Conservation (phyloP, 768 basidiomycete genomes). For the Russula dissimulans region DNA sequence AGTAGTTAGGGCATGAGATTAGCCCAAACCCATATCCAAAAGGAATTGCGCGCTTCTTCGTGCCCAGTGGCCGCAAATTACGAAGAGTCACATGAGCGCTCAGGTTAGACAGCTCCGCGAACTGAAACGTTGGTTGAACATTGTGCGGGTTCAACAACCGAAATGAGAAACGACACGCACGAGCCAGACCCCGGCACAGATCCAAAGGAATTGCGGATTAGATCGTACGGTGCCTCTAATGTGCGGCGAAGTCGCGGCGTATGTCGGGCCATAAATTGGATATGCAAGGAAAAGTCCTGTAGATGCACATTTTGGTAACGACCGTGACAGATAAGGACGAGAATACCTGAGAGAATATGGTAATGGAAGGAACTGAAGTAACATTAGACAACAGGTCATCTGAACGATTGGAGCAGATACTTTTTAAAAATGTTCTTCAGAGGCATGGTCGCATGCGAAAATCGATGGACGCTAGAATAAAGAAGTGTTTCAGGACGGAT, state of each 20-base stretch:
- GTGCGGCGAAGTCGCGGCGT: constrained; percentile 54
- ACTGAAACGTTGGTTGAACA: constrained; percentile 37
- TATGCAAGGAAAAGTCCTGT: constrained; percentile 67
- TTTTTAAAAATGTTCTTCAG: constrained; percentile 80
- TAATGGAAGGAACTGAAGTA: constrained; percentile 78
- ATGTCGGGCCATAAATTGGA: constrained; percentile 75
- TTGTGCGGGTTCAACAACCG: not conserved
- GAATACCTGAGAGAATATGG: constrained; percentile 59
- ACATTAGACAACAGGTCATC: not conserved
- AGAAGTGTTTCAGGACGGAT: not conserved
- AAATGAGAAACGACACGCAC: constrained; percentile 40
- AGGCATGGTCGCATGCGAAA: constrained; percentile 95
- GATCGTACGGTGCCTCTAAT: constrained; percentile 55
- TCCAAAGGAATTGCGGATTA: constrained; percentile 57
- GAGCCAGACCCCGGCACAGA: constrained; percentile 58
- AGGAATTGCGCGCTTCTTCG: constrained; percentile 76
- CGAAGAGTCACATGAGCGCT: constrained; percentile 76
- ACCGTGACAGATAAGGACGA: not conserved
- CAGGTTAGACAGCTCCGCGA: constrained; percentile 78
- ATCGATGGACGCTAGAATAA: constrained; percentile 72
- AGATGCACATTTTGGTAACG: constrained; percentile 1
- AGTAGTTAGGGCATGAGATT: constrained; percentile 91
- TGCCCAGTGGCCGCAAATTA: constrained; percentile 71
- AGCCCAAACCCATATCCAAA: constrained; percentile 84
- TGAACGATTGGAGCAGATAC: constrained; percentile 33